These are phyloP conservation scores for Solanum dulcamara DNA, from an alignment of 257 asterid genomes.

Conservation along the genomic window DNA sequence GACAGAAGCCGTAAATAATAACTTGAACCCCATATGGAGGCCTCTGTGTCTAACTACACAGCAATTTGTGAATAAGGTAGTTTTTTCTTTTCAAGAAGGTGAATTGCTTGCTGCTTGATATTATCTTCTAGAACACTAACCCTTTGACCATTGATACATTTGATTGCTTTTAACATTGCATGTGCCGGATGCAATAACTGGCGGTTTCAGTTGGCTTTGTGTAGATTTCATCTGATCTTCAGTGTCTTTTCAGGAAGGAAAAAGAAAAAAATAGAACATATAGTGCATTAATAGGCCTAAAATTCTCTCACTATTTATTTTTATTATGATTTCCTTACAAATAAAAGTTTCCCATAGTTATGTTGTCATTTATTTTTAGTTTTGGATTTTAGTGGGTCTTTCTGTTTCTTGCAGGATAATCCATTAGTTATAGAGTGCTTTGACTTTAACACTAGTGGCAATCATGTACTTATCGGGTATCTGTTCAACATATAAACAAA, in stretches of 20 bases:
- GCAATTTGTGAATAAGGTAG: slow-evolving; percentile 50
- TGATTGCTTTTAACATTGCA: background rate
- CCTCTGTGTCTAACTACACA: slow-evolving; percentile 45
- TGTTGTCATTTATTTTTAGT: background rate
- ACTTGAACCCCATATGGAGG: slow-evolving; percentile 68
- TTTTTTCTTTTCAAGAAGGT: background rate
- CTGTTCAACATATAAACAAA: background rate
- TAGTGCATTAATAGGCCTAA: background rate
- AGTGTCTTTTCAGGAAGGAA: background rate
- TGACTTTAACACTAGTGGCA: slow-evolving; percentile 61
- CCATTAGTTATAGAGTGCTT: slow-evolving; percentile 76
- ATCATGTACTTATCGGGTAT: slow-evolving; percentile 70
- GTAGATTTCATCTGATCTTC: background rate
- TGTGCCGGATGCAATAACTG: background rate
- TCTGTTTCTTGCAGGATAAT: slow-evolving; percentile 44
- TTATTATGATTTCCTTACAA: background rate
- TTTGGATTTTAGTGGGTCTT: background rate
- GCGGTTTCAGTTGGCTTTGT: background rate
- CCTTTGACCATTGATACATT: background rate
- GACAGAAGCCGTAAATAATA: slow-evolving; percentile 69
- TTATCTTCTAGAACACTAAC: background rate
- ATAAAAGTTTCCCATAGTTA: background rate
- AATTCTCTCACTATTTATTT: background rate
- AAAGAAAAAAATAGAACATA: background rate
- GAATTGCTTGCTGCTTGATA: background rate